These are phyloP conservation scores for Glycine tomentella DNA, from an alignment of 306 rosid genomes.

Conservation along the genomic window DNA sequence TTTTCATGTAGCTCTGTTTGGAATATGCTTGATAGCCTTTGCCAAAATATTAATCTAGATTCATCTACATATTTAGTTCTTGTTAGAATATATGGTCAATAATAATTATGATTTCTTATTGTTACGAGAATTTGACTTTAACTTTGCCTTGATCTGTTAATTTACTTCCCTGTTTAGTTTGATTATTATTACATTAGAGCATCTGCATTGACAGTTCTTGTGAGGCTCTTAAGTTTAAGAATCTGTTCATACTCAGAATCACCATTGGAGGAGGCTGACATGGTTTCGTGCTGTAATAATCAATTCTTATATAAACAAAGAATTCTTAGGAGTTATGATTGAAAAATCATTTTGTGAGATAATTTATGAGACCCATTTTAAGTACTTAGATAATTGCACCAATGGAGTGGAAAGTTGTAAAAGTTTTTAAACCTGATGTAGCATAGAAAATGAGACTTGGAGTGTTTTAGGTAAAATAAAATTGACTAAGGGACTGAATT, in stretches of 20 bases:
- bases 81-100: neutral
- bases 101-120: constrained; percentile 3
- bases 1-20: neutral
- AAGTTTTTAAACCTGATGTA: neutral
- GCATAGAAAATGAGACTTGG: neutral
- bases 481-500: neutral
- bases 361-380: neutral
- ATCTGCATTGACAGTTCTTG: neutral
- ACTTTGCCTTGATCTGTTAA: constrained; percentile 6
- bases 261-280: constrained; percentile 1
- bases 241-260: neutral
- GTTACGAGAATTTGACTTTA: constrained; percentile 20
- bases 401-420: neutral
- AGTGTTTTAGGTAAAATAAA: neutral
- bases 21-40: constrained; percentile 34
- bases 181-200: neutral
- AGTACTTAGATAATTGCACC: neutral
- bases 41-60: constrained; percentile 21
- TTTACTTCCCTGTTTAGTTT: constrained; percentile 3
- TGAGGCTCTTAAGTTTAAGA: neutral
- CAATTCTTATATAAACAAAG: neutral
- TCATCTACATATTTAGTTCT: constrained; percentile 18
- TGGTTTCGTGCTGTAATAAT: neutral
- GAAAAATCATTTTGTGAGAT: neutral
- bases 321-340: neutral